Evolutionary conservation across 768 basidiomycete species (phyloP).

Genomic region (Hericium alpestre): DNA sequence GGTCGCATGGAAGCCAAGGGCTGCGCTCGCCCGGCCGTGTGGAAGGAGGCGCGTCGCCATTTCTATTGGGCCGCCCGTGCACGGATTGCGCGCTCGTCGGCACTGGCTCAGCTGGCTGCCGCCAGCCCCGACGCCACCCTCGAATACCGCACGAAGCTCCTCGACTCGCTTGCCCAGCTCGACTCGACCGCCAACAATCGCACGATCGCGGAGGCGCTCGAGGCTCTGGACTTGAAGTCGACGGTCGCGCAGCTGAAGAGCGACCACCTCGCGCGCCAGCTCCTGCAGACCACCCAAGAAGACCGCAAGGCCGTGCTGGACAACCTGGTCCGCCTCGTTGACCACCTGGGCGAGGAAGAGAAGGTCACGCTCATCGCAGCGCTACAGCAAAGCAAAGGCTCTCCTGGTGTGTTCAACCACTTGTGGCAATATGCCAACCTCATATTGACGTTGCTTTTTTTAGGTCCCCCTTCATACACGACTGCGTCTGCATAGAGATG

Average conservation of each 20-base stretch:
- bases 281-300: constrained; percentile 59
- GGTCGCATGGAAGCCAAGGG: constrained; percentile 98
- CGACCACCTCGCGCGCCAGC: constrained; percentile 54
- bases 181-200: constrained; percentile 44
- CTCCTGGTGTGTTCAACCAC: constrained; percentile 39
- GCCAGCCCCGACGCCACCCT: constrained; percentile 62
- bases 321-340: constrained; percentile 63
- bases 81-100: constrained; percentile 60
- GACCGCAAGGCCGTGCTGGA: constrained; percentile 71
- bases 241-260: constrained; percentile 56
- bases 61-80: constrained; percentile 93
- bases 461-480: constrained; percentile 32
- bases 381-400: constrained; percentile 47
- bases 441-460: constrained; percentile 5
- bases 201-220: constrained; percentile 53
- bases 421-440: not conserved
- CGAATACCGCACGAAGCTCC: constrained; percentile 54
- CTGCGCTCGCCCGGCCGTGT: constrained; percentile 75
- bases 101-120: constrained; percentile 50
- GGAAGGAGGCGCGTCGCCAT: constrained; percentile 81
- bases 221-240: constrained; percentile 56
- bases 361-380: constrained; percentile 47
- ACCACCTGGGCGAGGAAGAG: constrained; percentile 65
- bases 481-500: constrained; percentile 3
- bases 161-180: constrained; percentile 51